Percentiles rank a stretch among this genome's conserved stretches.
phyloP scores from a whole-genome alignment of 2,329 filamentous ascomycete species.

The Drechmeria coniospora region DNA sequence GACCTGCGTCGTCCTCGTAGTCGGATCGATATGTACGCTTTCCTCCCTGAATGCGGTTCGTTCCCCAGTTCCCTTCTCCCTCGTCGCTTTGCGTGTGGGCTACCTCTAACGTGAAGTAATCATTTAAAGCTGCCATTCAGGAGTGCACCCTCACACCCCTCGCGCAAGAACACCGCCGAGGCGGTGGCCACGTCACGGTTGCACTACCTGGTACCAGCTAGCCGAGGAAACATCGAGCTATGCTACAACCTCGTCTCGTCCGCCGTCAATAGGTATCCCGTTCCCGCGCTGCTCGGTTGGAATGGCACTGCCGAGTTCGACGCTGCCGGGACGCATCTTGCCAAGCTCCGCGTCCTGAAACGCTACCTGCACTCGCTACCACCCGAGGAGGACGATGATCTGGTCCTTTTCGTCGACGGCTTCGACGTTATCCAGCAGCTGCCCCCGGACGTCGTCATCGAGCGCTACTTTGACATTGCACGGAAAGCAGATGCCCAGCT shows the following conservation, averaged over 20 bases:
- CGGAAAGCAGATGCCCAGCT: conserved; percentile 37
- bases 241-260: conserved; percentile 24
- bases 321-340: conserved; percentile 20
- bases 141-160: not conserved
- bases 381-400: conserved; percentile 30
- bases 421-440: conserved; percentile 52
- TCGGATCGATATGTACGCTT: no score
- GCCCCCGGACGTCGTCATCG: conserved; percentile 44
- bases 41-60: no score
- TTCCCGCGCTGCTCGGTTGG: conserved; percentile 22
- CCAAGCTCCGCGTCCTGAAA: conserved; percentile 21
- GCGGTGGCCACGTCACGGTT: conserved; percentile 13
- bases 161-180: not conserved
- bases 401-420: conserved; percentile 48
- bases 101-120: no score
- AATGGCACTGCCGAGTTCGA: conserved; percentile 19
- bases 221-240: conserved; percentile 17
- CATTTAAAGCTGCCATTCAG: no score
- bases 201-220: conserved; percentile 24
- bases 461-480: conserved; percentile 41
- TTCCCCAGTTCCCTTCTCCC: no score
- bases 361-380: conserved; percentile 17
- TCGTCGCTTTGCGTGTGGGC: no score
- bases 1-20: no score
- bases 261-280: conserved; percentile 20